Conservation (phyloP, 1,284 basidiomycete species). For the Phellinidium pouzarii region DNA sequence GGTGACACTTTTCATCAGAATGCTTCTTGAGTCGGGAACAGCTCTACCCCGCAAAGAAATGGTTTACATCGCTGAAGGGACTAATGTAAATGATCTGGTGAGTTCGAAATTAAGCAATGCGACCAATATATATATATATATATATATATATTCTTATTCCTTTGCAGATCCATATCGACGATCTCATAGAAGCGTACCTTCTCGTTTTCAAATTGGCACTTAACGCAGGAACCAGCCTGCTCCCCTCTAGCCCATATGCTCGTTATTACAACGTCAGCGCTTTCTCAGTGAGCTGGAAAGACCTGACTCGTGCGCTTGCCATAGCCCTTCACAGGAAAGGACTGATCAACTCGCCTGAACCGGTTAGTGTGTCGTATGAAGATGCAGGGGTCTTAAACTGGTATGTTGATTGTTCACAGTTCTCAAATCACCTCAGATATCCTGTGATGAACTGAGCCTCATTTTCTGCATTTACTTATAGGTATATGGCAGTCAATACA, state of each 20-base stretch:
- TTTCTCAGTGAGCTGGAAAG: not conserved
- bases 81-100: slow-evolving; percentile 20
- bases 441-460: not conserved
- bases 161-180: slow-evolving; percentile 6
- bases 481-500: not conserved
- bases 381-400: not conserved
- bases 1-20: slow-evolving; percentile 1
- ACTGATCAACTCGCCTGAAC: not conserved
- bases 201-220: slow-evolving; percentile 2
- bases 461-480: not conserved
- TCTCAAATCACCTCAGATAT: not conserved
- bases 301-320: not conserved
- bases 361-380: not conserved
- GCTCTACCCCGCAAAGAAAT: slow-evolving; percentile 15
- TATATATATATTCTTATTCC: not conserved
- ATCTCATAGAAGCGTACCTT: slow-evolving; percentile 2
- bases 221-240: not conserved
- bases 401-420: not conserved
- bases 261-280: slow-evolving; percentile 4
- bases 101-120: not conserved
- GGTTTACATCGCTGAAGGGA: slow-evolving; percentile 22
- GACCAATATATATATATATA: not conserved
- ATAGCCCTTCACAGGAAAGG: not conserved
- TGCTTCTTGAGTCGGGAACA: not conserved
- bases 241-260: slow-evolving; percentile 1